phyloP scores from a whole-genome alignment of 192 early-diverging fungal genomes.

The Entomortierella lignicola region DNA sequence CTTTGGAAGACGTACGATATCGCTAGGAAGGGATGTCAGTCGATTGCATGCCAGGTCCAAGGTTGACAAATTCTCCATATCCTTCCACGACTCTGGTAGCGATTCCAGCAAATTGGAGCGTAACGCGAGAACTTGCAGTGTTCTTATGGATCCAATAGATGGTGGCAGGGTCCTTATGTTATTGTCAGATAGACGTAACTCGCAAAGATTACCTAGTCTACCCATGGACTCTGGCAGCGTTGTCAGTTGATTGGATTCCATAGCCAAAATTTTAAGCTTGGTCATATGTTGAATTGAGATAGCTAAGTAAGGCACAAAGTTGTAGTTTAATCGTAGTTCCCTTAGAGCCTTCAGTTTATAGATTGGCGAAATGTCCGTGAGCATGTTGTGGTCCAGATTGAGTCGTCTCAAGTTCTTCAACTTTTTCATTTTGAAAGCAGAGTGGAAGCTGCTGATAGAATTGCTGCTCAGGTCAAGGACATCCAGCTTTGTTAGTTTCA shows the following conservation, averaged over 20 bases:
- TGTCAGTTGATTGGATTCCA: conserved; percentile 51
- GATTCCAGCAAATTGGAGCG: conserved; percentile 50
- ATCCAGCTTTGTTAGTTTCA: conserved; percentile 57
- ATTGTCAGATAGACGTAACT: conserved; percentile 53
- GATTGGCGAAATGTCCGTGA: conserved; percentile 54
- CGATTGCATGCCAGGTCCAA: conserved; percentile 66
- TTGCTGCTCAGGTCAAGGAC: conserved; percentile 57
- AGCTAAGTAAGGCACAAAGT: conserved; percentile 49
- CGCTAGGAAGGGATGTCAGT: conserved; percentile 53
- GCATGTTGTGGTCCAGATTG: conserved; percentile 58
- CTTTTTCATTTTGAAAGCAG: conserved; percentile 55
- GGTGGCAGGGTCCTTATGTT: conserved; percentile 43
- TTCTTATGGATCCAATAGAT: conserved; percentile 56
- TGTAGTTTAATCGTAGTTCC: conserved; percentile 54
- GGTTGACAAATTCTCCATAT: conserved; percentile 59
- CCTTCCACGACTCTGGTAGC: conserved; percentile 56
- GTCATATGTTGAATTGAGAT: conserved; percentile 47
- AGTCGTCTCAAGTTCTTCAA: conserved; percentile 52
- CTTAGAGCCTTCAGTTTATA: conserved; percentile 55
- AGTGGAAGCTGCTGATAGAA: conserved; percentile 57
- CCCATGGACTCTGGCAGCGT: conserved; percentile 57
- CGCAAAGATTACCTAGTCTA: conserved; percentile 48
- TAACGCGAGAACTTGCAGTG: conserved; percentile 53
- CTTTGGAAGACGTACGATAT: conserved; percentile 54
- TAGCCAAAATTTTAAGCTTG: conserved; percentile 53